Percentiles rank a stretch among this genome's conserved stretches.
These are phyloP conservation scores for Xylariaceae sp. DNA, from an alignment of 2,329 filamentous ascomycete genomes.

Conservation along the genomic window DNA sequence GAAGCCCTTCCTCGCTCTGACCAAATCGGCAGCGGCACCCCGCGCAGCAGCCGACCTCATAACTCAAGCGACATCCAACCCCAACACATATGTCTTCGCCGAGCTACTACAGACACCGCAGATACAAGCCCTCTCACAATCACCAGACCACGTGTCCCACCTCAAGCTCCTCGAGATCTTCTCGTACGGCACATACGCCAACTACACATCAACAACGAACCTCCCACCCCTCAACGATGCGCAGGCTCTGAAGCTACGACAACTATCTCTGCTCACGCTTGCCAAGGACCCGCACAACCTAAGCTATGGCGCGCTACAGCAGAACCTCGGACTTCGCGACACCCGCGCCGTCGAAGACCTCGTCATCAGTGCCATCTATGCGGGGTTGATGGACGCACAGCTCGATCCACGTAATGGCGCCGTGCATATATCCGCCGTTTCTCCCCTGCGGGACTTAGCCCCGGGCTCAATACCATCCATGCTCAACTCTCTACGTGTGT, in stretches of 20 bases:
- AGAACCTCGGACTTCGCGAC: constrained; percentile 69
- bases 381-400: constrained; percentile 79
- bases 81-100: constrained; percentile 90
- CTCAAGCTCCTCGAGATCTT: constrained; percentile 85
- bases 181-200: constrained; percentile 86
- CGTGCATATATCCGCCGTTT: constrained; percentile 80
- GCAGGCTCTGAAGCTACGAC: constrained; percentile 85
- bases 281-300: constrained; percentile 72
- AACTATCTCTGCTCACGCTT: constrained; percentile 86
- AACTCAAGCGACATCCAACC: constrained; percentile 84
- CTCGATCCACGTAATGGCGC: constrained; percentile 79
- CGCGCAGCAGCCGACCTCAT: constrained; percentile 87
- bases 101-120: constrained; percentile 86
- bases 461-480: constrained; percentile 75
- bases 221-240: constrained; percentile 75
- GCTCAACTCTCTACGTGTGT: constrained; percentile 71
- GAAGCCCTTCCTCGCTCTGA: constrained; percentile 88
- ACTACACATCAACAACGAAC: constrained; percentile 63
- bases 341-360: constrained; percentile 80
- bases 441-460: constrained; percentile 84
- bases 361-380: constrained; percentile 87
- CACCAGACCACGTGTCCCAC: constrained; percentile 66
- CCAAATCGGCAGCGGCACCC: constrained; percentile 83
- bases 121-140: constrained; percentile 73
- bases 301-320: constrained; percentile 73